Base-by-base conservation (phyloP, 305 asterid species). In the Plantago lanceolata region DNA sequence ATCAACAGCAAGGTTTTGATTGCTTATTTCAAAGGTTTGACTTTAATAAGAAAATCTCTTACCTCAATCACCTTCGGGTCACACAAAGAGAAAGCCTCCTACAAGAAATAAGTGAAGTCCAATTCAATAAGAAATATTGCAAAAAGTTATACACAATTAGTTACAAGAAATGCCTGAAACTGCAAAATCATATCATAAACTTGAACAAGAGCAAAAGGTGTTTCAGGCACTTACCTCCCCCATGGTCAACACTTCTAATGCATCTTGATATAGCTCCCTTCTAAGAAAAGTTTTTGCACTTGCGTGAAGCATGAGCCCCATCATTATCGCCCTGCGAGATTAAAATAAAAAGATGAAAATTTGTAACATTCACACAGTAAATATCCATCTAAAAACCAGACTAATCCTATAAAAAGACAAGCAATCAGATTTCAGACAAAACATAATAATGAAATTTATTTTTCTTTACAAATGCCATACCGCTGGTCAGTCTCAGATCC, bases 291-390 rank as follows among this genome's bases (percentile, higher is more conserved):
- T 81, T 76, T 85, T 93, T 13, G 79, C 99, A 71, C 85, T 93
- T 57, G 94, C 77, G 62, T 93, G 99, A 70, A 93, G 87, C 99
- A 93, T 85, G 67, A 93, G 95, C 47, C 97, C 99, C 97, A 89
- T 89, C 95, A 93, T 87, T 75, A 93, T 74, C 37, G 97, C 97
- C 67, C 97, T 92, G 80, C 61, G 63, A 80, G 58, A 73, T 15
- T 63, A 51, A 54, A 16, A n/a, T n/a, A n/a, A n/a, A 21, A 19
- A 12, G 6, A 56, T 40, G 15, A 40, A 0, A 12, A 40, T 16
- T 53, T 19, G 31, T 37, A 15, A 56, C 48, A 47, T 19, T 35
- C 64, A 40, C 8, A 59, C 53, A 24, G 21, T 58, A 64, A 57
- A 70, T 3, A 3, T 11, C 54, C 57, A 50, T 48, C 54, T 45